Conservation (phyloP, 2,329 filamentous ascomycete genomes). For the Penicillium sp. region DNA sequence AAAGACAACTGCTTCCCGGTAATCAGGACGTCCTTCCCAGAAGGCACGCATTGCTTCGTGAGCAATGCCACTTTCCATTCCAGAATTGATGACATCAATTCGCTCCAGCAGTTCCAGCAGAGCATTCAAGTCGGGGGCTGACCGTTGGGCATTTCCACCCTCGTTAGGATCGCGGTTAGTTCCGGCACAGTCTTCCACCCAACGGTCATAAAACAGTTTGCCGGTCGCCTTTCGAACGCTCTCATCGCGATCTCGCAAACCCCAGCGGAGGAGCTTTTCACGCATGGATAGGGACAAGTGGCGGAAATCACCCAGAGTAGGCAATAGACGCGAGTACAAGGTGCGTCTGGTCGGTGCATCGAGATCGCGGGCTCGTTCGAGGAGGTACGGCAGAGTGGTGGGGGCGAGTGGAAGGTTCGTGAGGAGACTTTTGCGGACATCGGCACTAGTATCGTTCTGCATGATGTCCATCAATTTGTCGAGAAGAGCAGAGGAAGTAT, state of each 20-base stretch:
- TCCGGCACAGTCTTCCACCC: slow-evolving; percentile 92
- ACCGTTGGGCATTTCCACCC: slow-evolving; percentile 48
- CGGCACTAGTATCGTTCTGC: slow-evolving; percentile 90
- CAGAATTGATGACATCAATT: slow-evolving; percentile 88
- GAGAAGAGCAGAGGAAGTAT: slow-evolving; percentile 65
- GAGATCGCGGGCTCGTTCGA: slow-evolving; percentile 86
- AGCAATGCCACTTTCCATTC: slow-evolving; percentile 83
- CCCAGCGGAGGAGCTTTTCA: slow-evolving; percentile 94
- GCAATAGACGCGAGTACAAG: slow-evolving; percentile 82
- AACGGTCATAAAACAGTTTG: slow-evolving; percentile 87
- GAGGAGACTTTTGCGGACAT: slow-evolving; percentile 83
- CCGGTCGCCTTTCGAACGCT: slow-evolving; percentile 89
- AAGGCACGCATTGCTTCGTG: slow-evolving; percentile 94
- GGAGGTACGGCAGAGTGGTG: slow-evolving; percentile 76
- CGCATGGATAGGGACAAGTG: slow-evolving; percentile 90
- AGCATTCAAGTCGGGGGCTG: slow-evolving; percentile 72
- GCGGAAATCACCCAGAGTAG: slow-evolving; percentile 87
- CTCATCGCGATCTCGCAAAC: slow-evolving; percentile 88
- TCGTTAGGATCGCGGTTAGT: slow-evolving; percentile 59
- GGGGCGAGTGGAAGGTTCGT: slow-evolving; percentile 86
- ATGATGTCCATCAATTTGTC: slow-evolving; percentile 83
- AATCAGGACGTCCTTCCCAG: slow-evolving; percentile 80
- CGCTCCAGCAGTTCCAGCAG: slow-evolving; percentile 88
- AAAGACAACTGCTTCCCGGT: slow-evolving; percentile 46
- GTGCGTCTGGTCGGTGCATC: slow-evolving; percentile 80